Base-by-base conservation (phyloP, 169 alveolate genomes). In the Cyclospora cayetanensis region DNA sequence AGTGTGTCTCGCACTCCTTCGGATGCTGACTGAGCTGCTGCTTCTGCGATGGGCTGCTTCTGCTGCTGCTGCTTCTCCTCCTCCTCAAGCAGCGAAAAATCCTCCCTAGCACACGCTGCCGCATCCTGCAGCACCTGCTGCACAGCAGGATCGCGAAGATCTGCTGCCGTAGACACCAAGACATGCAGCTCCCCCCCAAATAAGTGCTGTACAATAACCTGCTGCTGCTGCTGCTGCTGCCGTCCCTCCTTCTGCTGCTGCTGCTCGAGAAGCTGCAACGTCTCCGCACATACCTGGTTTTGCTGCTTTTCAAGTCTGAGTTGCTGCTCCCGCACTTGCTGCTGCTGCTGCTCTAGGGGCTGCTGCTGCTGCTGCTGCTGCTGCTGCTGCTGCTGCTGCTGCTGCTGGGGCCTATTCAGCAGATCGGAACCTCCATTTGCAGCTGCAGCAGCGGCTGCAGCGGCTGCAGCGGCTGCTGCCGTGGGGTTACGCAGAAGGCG, bases 41-140 rank as follows among this genome's bases (percentile, higher is more conserved):
- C 70, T 18, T 55, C 27, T 55, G 31, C 77, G 12, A n/a, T n/a
- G n/a, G n/a, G 43, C 77, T 65, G 29, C 77, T 12, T 18, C 43
- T 72, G 84, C 84, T 72, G 84, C 43, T 72, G 84, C 63, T 72
- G 55, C 84, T 72, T 53, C 63, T 72, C 39, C 84, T 72, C 63
- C 80, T 3, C 18, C 77, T 22, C 39, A 18, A 9, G 77, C 77
- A 22, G 35, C 77, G 37, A 18, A 2, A 9, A 9, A 3, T 2
- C 39, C 4, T 2, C 77, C 22, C 39, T 39, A 29, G 39, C 77
- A 22, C 11, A 34, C 9, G 37, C 1, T 25, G 29, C 39, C 77
- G 29, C 77, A 34, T 65, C 42, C 34, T 25, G 77, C 77, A 65
- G 39, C 77, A 29, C 18, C 77, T 65, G 42, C 77, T 65, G 77